A percentile compares a stretch with the other conserved stretches of the same genome.
Evolutionary conservation across 2,329 filamentous ascomycete species (phyloP).

Genomic region (Cladosporium sp.): DNA sequence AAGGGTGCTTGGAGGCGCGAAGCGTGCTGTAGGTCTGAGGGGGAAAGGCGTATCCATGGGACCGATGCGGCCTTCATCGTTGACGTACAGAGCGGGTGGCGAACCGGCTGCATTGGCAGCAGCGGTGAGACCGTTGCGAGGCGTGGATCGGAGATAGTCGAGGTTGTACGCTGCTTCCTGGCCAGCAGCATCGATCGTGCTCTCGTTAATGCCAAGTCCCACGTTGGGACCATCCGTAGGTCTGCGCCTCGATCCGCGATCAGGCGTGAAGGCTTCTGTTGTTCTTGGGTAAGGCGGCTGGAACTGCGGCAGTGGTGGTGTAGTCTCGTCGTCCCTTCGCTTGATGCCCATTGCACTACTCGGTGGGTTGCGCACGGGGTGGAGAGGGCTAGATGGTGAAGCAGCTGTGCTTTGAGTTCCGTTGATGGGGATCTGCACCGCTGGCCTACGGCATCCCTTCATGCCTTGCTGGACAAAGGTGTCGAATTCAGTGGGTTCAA

Average conservation of each 20-base stretch:
- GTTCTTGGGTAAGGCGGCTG: constrained; percentile 45
- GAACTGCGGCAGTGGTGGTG: constrained; percentile 45
- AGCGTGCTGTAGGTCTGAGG: constrained; percentile 54
- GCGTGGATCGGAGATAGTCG: constrained; percentile 35
- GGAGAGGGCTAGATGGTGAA: constrained; percentile 57
- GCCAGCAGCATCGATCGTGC: constrained; percentile 27
- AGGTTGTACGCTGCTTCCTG: constrained; percentile 18
- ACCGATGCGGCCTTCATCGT: constrained; percentile 37
- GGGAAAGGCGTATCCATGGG: constrained; percentile 41
- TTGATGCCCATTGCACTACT: constrained; percentile 46
- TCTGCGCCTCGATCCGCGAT: constrained; percentile 50
- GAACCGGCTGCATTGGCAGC: constrained; percentile 40
- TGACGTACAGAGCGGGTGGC: constrained; percentile 40
- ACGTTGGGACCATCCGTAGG: constrained; percentile 25
- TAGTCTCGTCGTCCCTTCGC: constrained; percentile 34
- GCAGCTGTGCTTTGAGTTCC: constrained; percentile 38
- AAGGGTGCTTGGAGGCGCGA: constrained; percentile 77
- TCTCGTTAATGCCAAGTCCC: constrained; percentile 36
- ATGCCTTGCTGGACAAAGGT: constrained; percentile 77
- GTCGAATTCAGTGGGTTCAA: constrained; percentile 77
- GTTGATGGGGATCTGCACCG: constrained; percentile 31
- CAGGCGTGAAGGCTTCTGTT: constrained; percentile 55
- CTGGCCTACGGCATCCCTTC: constrained; percentile 43
- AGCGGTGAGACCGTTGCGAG: constrained; percentile 38
- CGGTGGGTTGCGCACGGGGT: constrained; percentile 38